Percentiles rank a stretch among this genome's conserved stretches.
Evolutionary conservation across 202 grass and related monocot species (phyloP).

Genomic region (Miscanthus sacchariflorus): DNA sequence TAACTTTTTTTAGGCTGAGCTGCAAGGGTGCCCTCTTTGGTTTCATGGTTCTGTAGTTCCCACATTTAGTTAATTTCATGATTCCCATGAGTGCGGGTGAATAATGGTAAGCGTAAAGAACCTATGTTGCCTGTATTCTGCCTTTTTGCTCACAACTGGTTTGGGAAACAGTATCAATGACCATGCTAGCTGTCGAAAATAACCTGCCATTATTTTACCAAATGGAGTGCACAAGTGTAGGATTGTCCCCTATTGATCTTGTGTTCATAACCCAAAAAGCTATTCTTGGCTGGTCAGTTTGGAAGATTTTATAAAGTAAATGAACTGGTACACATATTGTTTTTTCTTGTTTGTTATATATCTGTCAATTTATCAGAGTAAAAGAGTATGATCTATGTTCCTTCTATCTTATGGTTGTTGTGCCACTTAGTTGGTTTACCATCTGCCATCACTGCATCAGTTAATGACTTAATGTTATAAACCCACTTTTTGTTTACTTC

Average conservation of each 20-base stretch:
- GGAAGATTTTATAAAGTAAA: background rate
- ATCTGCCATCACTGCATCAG: background rate
- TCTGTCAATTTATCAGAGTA: background rate
- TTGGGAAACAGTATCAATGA: background rate
- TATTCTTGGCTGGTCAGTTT: background rate
- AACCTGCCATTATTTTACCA: background rate
- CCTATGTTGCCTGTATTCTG: background rate
- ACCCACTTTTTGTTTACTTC: background rate
- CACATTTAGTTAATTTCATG: background rate
- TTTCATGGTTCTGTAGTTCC: background rate
- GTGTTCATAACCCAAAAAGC: background rate
- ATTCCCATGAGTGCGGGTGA: background rate
- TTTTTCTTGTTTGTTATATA: constrained; percentile 2
- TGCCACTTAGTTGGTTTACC: background rate
- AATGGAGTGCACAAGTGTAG: background rate
- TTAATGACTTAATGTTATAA: background rate
- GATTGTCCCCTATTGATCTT: background rate
- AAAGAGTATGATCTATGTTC: background rate
- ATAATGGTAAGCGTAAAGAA: background rate
- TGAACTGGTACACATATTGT: background rate
- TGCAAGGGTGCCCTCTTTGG: background rate
- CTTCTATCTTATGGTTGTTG: background rate
- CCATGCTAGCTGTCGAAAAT: background rate
- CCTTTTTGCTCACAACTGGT: background rate
- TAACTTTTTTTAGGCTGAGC: background rate